Evolutionary conservation across 305 asterid genomes (phyloP).

Genomic region (Fraxinus angustifolia): DNA sequence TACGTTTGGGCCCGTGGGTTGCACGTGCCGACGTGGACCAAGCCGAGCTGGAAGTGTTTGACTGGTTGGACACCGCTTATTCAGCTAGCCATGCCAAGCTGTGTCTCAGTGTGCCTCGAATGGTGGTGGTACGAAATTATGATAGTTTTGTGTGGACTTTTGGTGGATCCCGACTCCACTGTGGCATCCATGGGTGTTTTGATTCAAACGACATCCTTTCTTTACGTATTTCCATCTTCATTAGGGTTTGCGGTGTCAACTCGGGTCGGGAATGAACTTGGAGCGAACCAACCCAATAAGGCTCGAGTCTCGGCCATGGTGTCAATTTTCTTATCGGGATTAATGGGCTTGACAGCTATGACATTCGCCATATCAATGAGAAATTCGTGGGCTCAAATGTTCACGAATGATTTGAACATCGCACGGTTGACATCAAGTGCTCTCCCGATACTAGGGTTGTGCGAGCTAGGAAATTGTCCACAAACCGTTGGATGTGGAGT

Average conservation of each 20-base stretch:
- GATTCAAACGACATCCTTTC: conserved; percentile 71
- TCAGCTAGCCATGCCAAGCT: conserved; percentile 69
- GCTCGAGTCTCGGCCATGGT: conserved; percentile 52
- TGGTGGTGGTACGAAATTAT: conserved; percentile 97
- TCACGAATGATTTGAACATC: conserved; percentile 45
- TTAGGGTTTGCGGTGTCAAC: conserved; percentile 71
- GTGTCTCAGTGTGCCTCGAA: conserved; percentile 74
- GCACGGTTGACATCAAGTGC: conserved; percentile 59
- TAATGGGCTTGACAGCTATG: conserved; percentile 62
- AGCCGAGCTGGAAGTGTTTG: conserved; percentile 47
- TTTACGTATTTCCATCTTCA: conserved; percentile 69
- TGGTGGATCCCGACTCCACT: conserved; percentile 66
- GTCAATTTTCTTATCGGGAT: conserved; percentile 42
- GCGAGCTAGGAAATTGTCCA: conserved; percentile 89
- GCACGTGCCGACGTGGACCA: conserved; percentile 57
- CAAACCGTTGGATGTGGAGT: conserved; percentile 90
- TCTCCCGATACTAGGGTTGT: conserved; percentile 68
- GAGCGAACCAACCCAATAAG: conserved; percentile 59
- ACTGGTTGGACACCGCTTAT: conserved; percentile 75
- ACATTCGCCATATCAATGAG: conserved; percentile 43
- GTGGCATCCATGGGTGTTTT: conserved; percentile 79
- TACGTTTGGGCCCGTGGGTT: conserved; percentile 42
- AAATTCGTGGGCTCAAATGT: conserved; percentile 58
- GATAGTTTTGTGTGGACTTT: conserved; percentile 64
- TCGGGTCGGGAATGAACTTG: conserved; percentile 79